phyloP scores from a whole-genome alignment of 2,329 filamentous ascomycete genomes.

The Scytalidium lignicola region DNA sequence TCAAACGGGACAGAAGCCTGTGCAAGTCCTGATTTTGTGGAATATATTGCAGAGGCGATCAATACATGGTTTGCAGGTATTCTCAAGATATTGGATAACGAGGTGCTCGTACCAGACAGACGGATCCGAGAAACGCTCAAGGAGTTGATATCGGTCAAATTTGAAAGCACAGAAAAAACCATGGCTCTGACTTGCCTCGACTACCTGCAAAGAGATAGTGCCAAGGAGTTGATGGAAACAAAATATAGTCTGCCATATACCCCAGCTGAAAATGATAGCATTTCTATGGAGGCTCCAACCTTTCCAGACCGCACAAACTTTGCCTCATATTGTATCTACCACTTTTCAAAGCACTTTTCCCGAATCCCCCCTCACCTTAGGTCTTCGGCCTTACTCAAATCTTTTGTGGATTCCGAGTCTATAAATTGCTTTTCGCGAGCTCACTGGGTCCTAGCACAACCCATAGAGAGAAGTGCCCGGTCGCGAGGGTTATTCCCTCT shows the following conservation, averaged over 20 bases:
- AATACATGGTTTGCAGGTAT: background rate
- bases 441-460: background rate
- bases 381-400: background rate
- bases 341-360: background rate
- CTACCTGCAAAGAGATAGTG: background rate
- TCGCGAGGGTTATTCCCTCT: background rate
- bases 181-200: background rate
- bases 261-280: background rate
- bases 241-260: background rate
- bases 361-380: background rate
- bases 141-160: background rate
- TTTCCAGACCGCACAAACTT: background rate
- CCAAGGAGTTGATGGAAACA: background rate
- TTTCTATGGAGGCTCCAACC: background rate
- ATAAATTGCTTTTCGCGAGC: background rate
- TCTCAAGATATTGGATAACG: background rate
- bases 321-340: background rate
- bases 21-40: background rate
- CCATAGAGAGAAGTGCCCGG: background rate
- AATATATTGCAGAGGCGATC: background rate
- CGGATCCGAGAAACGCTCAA: background rate
- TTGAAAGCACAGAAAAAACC: background rate
- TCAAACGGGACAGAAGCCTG: background rate
- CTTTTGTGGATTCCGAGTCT: background rate
- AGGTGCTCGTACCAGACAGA: background rate